Conservation (phyloP, 208 protist genomes). For the Acanthamoeba sp. region DNA sequence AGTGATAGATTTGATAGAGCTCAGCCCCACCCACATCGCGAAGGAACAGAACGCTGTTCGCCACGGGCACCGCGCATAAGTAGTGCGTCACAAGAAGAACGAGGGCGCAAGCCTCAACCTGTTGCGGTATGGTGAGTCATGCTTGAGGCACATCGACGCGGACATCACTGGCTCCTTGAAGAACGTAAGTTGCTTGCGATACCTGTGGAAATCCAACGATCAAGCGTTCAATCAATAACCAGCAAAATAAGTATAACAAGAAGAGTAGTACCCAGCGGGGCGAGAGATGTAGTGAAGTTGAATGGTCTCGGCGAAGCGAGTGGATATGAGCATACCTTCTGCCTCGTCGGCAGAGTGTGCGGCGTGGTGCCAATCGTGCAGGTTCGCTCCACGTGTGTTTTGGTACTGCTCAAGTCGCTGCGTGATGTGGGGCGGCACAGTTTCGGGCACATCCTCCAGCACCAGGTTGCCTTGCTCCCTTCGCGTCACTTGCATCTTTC, state of each 20-base stretch:
- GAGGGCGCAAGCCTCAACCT: neutral
- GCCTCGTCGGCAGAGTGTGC: neutral
- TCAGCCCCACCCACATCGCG: conserved; percentile 35
- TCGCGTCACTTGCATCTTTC: neutral
- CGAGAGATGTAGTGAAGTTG: conserved; percentile 34
- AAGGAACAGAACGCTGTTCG: neutral
- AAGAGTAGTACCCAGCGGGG: neutral
- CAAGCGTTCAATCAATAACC: neutral
- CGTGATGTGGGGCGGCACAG: neutral
- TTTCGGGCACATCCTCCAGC: conserved; percentile 27
- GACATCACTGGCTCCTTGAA: conserved; percentile 22
- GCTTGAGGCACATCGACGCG: conserved; percentile 19
- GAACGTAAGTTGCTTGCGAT: conserved; percentile 51
- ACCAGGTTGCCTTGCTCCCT: conserved; percentile 42
- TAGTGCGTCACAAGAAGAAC: neutral
- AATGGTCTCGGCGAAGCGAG: conserved; percentile 28
- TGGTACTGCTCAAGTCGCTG: conserved; percentile 42
- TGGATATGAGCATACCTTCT: conserved; percentile 5
- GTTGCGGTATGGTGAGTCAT: neutral
- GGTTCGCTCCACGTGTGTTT: neutral
- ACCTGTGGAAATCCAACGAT: neutral
- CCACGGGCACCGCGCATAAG: neutral
- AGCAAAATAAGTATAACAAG: neutral
- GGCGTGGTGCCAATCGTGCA: neutral
- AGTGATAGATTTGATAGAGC: conserved; percentile 51